Evolutionary conservation across 1,284 basidiomycete genomes (phyloP).

Genomic region (Hymenochaete sp.): DNA sequence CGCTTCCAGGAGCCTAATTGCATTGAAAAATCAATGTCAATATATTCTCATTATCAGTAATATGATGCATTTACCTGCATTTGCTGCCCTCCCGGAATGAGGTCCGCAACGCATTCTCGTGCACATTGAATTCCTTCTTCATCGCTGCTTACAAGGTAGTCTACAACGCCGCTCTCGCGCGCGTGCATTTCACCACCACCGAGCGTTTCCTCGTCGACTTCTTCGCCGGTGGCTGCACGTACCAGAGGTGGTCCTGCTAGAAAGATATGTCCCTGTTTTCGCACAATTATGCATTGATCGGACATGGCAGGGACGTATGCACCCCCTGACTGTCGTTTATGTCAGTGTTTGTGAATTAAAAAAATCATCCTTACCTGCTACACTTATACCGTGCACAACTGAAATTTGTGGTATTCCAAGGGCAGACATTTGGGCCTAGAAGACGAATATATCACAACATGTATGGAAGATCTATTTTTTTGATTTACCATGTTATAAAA

Average conservation of each 20-base stretch:
- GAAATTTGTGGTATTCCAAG: constrained; percentile 87
- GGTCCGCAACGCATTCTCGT: constrained; percentile 71
- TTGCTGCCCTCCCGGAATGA: constrained; percentile 26
- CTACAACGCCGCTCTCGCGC: constrained; percentile 87
- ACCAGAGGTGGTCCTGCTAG: constrained; percentile 94
- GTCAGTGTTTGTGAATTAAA: constrained; percentile 27
- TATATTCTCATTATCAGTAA: too few species aligned
- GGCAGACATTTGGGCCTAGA: constrained; percentile 82
- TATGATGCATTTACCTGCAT: neutral
- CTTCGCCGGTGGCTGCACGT: constrained; percentile 91
- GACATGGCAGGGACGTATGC: constrained; percentile 96
- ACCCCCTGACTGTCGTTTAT: constrained; percentile 50
- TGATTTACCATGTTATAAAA: constrained; percentile 87
- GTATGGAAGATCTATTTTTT: neutral
- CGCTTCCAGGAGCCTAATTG: constrained; percentile 12
- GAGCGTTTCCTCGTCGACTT: constrained; percentile 86
- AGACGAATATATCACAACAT: neutral
- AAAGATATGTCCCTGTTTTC: constrained; percentile 90
- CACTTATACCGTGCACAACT: constrained; percentile 90
- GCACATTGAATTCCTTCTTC: constrained; percentile 84
- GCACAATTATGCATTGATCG: constrained; percentile 92
- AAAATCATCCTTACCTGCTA: constrained; percentile 48
- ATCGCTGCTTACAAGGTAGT: constrained; percentile 85
- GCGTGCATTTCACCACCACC: constrained; percentile 94
- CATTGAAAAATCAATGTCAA: neutral